Conservation (phyloP, 495 filamentous ascomycete genomes). For the Pseudotulostoma volvatum region DNA sequence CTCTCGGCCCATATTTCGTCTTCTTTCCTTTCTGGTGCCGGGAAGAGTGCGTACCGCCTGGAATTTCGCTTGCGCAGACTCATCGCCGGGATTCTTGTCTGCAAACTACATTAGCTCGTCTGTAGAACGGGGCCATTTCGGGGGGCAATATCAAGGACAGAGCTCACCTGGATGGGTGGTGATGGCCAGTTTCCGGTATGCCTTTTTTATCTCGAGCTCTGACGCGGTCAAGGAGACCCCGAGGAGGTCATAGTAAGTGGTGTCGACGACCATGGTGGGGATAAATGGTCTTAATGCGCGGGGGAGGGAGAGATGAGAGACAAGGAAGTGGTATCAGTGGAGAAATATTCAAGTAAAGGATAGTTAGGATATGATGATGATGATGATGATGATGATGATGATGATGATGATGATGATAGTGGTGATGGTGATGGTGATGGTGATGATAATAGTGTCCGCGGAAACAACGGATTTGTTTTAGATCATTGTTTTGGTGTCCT, state of each 20-base stretch:
- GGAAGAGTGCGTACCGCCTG: conserved; percentile 43
- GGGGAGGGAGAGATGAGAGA: neutral
- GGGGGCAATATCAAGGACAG: neutral
- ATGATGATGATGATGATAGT: too few species aligned
- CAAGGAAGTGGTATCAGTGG: neutral
- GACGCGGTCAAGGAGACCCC: conserved; percentile 77
- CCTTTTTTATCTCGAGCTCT: conserved; percentile 97
- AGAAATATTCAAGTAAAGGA: neutral
- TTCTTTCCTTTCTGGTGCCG: conserved; percentile 7
- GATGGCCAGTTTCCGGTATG: conserved; percentile 94
- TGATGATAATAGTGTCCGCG: too few species aligned
- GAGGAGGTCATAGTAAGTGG: conserved; percentile 77
- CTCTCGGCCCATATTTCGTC: too few species aligned
- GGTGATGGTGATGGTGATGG: too few species aligned
- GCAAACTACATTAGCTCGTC: conserved; percentile 3
- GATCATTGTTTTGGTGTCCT: too few species aligned
- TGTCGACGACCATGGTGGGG: conserved; percentile 60
- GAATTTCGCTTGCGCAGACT: conserved; percentile 83
- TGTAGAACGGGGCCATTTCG: too few species aligned
- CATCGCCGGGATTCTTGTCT: conserved; percentile 98
- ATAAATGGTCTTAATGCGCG: conserved; percentile 5
- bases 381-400: neutral
- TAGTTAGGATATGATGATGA: neutral
- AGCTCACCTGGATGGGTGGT: conserved; percentile 47
- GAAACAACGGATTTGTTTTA: too few species aligned